Evolutionary conservation across 345 rosid genomes (phyloP), one percentile per base, ranked within the genome.

Genomic region (Durio zibethinus): DNA sequence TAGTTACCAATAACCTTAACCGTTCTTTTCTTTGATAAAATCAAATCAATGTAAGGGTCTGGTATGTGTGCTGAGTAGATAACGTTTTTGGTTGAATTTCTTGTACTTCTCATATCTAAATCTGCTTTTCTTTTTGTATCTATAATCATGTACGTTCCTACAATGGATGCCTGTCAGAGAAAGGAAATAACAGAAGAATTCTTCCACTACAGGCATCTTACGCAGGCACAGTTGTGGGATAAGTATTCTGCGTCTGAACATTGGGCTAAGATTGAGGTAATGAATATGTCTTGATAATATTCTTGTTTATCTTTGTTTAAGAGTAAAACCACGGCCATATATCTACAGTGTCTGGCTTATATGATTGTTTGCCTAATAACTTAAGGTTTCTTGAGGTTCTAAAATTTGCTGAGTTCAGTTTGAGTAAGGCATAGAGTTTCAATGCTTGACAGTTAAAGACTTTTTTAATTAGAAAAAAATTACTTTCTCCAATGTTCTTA

Each of bases 111-210:
- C 42, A 10, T 72, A 33, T 52, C 61, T 10, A 72, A 50, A 71
- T 72, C 20, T 20, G 18, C 4, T 52, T 71, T 15, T 67, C 53
- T 23, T 73, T 69, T 60, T 57, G 14, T 76, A 48, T 74, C 86
- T 63, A 91, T 94, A 81, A 94, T 97, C 83, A 94, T 97, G 98
- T 94, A 97, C 80, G 97, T 97, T 77, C 98, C 99, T n/a, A 92
- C 94, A 15, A 80, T 74, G 69, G 98, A 92, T 83, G 89, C 96
- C 72, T 96, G 97, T 52, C 97, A 94, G 82, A 88, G 98, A 85
- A 97, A 97, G 84, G 97, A 92, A 72, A 97, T 97, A 79, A 91
- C 97, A 35, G 97, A 90, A 59, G 98, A 92, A 79, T 97, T 91
- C 89, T 91, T 94, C 84, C 89, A 94, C 85, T 94, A 89, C 81